Base-by-base conservation (phyloP, 331 rosid genomes). In the Acacia concinna region DNA sequence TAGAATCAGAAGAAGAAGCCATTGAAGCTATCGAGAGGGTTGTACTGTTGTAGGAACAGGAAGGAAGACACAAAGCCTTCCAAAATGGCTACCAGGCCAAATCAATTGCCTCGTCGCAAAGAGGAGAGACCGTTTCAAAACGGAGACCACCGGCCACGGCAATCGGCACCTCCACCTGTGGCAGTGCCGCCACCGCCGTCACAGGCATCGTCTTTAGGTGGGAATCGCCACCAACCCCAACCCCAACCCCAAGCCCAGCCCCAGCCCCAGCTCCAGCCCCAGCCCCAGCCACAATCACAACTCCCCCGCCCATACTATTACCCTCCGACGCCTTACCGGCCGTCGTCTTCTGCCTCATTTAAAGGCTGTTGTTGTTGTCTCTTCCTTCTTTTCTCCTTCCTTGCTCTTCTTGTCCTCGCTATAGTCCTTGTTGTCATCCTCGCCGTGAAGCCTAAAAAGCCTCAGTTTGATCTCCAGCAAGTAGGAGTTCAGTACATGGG, bases 351-450 rank as follows among this genome's bases (percentile, higher is more conserved):
- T 0, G 96, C 98, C 1, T 96, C 99, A 8, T 85, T 96, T 46
- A 87, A 83, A 84, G 99, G 99, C 1, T 96, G 99, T 56, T 96
- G 99, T 56, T 96, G 99, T 72, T 96, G 99, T 47, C 97, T 96
- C 65, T 93, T 92, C 88, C 90, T 96, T 0, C 94, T 96, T 59
- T 83, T 95, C 84, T 89, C 94, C 44, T 93, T 95, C 83, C 76
- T 95, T 0, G 96, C 97, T 13, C 99, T 95, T 41, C 79, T 95
- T 7, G 78, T 84, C 9, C 78, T 96, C 10, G 97, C 99, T 17
- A 71, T 91, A 35, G 86, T 88, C 6, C 96, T 96, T 13, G 82
- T 96, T 70, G 79, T 96, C 73, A 28, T 96, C 82, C 93, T 96
- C 6, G 99, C 98, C 14, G 86, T 96, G 6, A 96, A 93, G 34